A percentile compares a stretch with the other conserved stretches of the same genome.
Evolutionary conservation across 495 filamentous ascomycete species (phyloP).

Genomic region (Aspergillus carlsbadensis): DNA sequence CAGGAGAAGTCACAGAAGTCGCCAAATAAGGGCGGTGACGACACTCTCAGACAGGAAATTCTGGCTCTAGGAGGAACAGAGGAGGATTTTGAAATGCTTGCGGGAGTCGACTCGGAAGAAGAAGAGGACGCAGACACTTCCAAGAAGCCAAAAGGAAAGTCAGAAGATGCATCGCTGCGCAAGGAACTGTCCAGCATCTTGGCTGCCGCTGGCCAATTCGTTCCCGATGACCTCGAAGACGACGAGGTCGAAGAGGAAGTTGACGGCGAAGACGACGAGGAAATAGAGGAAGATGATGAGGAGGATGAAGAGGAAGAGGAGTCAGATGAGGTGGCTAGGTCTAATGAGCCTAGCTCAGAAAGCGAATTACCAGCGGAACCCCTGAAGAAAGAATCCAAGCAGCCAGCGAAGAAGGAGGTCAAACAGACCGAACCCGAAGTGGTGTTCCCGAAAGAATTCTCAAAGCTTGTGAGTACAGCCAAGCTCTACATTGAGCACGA

Average conservation of each 20-base stretch:
- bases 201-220: conserved; percentile 43
- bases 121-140: conserved; percentile 34
- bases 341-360: conserved; percentile 22
- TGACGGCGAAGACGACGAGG: conserved; percentile 27
- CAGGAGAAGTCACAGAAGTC: conserved; percentile 23
- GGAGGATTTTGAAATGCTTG: conserved; percentile 68
- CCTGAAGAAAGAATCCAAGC: conserved; percentile 3
- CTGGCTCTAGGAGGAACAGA: conserved; percentile 73
- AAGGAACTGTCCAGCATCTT: conserved; percentile 46
- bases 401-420: conserved; percentile 19
- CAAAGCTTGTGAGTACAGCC: conserved; percentile 37
- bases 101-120: conserved; percentile 61
- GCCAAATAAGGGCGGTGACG: conserved; percentile 25
- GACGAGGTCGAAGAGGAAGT: conserved; percentile 48
- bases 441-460: conserved; percentile 40
- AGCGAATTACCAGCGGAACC: not conserved
- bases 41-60: conserved; percentile 66
- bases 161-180: conserved; percentile 37
- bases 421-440: conserved; percentile 19
- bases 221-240: conserved; percentile 42
- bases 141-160: conserved; percentile 25
- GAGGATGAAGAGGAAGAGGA: conserved; percentile 42
- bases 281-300: conserved; percentile 36
- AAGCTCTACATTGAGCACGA: not conserved
- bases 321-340: conserved; percentile 36